A percentile compares a stretch with the other conserved stretches of the same genome.
Evolutionary conservation across 164 flowering plant genomes (phyloP).

Genomic region (Berberis thunbergii): DNA sequence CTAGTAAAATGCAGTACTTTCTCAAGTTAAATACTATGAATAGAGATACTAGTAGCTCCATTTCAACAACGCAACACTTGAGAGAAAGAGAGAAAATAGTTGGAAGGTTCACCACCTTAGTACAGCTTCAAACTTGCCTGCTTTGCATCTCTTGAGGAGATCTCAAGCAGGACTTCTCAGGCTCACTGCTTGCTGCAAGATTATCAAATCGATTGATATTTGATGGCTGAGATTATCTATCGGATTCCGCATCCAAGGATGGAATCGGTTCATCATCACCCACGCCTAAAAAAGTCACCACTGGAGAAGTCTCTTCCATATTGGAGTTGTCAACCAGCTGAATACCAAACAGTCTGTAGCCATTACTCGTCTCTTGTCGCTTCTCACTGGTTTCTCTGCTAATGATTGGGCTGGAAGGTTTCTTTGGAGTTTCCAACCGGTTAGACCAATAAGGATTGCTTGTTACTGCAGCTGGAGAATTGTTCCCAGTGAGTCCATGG

Average conservation of each 20-base stretch:
- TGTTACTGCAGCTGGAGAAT: slow-evolving; percentile 31
- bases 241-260: slow-evolving; percentile 48
- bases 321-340: slow-evolving; percentile 50
- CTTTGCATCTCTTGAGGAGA: slow-evolving; percentile 62
- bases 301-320: slow-evolving; percentile 32
- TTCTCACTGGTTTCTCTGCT: slow-evolving; percentile 46
- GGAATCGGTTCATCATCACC: slow-evolving; percentile 39
- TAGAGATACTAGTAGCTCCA: background rate
- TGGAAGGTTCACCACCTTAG: slow-evolving; percentile 44
- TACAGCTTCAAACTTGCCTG: slow-evolving; percentile 77
- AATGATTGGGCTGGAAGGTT: slow-evolving; percentile 30
- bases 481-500: slow-evolving; percentile 29
- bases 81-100: background rate
- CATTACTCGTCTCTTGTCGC: slow-evolving; percentile 43
- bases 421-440: slow-evolving; percentile 31
- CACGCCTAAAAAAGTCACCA: slow-evolving; percentile 20
- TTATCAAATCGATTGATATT: slow-evolving; percentile 44
- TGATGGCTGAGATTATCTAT: slow-evolving; percentile 56
- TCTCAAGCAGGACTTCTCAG: slow-evolving; percentile 58
- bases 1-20: background rate
- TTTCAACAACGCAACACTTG: background rate
- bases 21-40: background rate
- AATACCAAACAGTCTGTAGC: slow-evolving; percentile 77
- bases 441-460: slow-evolving; percentile 44
- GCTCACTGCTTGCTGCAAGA: slow-evolving; percentile 63